Evolutionary conservation across 371 early-diverging fungal genomes (phyloP).

Genomic region (Lichtheimia corymbifera): DNA sequence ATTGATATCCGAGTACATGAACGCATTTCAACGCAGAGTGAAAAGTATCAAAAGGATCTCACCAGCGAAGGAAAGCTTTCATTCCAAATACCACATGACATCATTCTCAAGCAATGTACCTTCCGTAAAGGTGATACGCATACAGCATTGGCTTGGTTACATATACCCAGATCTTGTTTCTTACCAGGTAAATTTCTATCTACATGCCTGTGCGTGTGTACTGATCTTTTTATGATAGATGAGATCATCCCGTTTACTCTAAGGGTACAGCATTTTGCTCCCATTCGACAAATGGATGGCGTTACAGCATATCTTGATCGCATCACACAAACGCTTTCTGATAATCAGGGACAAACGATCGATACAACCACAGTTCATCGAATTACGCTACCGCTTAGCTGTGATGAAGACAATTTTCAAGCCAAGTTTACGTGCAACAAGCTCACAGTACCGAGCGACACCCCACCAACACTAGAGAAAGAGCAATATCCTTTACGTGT

Average conservation of each 20-base stretch:
- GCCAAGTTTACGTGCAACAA: constrained; percentile 15
- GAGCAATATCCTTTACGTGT: constrained; percentile 19
- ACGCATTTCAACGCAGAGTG: constrained; percentile 18
- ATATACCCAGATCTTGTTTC: constrained; percentile 23
- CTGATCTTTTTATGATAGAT: constrained; percentile 5
- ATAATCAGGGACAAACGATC: constrained; percentile 8
- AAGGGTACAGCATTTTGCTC: constrained; percentile 25
- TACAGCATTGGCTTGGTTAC: constrained; percentile 21
- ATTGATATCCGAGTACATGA: constrained; percentile 15
- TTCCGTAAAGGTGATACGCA: constrained; percentile 23
- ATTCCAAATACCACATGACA: constrained; percentile 24
- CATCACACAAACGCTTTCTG: constrained; percentile 11
- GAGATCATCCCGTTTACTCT: constrained; percentile 22
- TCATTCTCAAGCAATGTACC: constrained; percentile 13
- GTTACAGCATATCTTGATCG: constrained; percentile 23
- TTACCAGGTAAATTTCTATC: constrained; percentile 21
- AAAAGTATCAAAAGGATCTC: constrained; percentile 16
- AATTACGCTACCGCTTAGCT: constrained; percentile 20
- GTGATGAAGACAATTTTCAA: constrained; percentile 17
- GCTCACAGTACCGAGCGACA: constrained; percentile 15
- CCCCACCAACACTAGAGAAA: constrained; percentile 16
- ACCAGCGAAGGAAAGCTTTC: constrained; percentile 23
- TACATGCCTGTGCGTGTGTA: not conserved
- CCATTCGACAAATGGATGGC: constrained; percentile 26
- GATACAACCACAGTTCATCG: constrained; percentile 16